Conservation (phyloP, 2,329 filamentous ascomycete genomes). For the Tolypocladium album region DNA sequence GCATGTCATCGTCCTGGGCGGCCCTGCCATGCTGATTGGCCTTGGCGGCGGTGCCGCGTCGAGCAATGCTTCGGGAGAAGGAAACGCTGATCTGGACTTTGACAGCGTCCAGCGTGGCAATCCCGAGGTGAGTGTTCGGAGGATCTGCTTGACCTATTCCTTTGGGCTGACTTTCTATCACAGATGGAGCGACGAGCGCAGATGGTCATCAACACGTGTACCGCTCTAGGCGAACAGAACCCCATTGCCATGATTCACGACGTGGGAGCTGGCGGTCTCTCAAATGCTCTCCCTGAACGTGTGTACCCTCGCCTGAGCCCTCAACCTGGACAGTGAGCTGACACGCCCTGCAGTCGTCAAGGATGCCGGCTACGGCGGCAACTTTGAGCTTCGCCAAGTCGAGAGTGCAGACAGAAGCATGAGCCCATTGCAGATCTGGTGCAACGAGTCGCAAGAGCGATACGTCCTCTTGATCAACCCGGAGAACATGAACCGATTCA, state of each 20-base stretch:
- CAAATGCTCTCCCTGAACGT: conserved; percentile 66
- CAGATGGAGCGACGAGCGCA: conserved; percentile 82
- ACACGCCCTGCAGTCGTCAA: conserved; percentile 50
- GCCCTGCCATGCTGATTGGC: conserved; percentile 95
- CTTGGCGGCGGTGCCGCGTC: conserved; percentile 92
- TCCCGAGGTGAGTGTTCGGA: conserved; percentile 46
- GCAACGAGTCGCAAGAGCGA: conserved; percentile 91
- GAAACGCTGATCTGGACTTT: conserved; percentile 87
- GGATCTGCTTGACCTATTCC: no score
- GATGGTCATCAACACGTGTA: conserved; percentile 95
- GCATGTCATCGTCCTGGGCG: conserved; percentile 84
- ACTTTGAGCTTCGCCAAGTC: conserved; percentile 88
- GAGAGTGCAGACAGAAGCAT: conserved; percentile 85
- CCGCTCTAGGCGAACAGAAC: conserved; percentile 70
- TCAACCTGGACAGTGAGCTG: neutral
- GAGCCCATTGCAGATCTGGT: conserved; percentile 96
- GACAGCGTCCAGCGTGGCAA: conserved; percentile 96
- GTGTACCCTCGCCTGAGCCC: neutral
- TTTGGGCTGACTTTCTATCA: neutral
- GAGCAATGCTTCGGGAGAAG: conserved; percentile 78
- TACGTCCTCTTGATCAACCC: conserved; percentile 86
- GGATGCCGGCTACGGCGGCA: conserved; percentile 82
- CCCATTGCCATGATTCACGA: conserved; percentile 97
- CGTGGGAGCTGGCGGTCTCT: conserved; percentile 79
- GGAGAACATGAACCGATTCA: conserved; percentile 68